Conservation (phyloP, 1,139 yeast genomes). For the Petasospora fabianii region DNA sequence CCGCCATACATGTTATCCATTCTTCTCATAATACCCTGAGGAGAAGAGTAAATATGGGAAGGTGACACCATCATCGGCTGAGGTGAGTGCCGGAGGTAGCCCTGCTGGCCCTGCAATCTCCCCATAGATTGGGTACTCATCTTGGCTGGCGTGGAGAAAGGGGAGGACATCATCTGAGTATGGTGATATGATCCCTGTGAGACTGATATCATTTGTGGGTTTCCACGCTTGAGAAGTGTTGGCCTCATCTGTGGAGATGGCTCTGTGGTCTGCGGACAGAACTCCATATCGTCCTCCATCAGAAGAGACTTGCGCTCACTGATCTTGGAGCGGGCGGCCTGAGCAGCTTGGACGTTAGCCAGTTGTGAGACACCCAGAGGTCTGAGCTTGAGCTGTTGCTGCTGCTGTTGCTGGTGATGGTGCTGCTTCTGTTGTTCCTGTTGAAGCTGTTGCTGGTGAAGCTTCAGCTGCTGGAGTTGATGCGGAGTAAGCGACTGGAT, state of each 20-base stretch:
- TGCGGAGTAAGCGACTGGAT: constrained; percentile 8
- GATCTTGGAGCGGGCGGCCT: constrained; percentile 40
- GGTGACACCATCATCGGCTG: constrained; percentile 17
- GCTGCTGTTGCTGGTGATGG: constrained; percentile 10
- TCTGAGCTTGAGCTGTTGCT: constrained; percentile 9
- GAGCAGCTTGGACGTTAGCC: constrained; percentile 21
- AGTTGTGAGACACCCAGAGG: constrained; percentile 14
- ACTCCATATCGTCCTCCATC: constrained; percentile 66
- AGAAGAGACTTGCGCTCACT: constrained; percentile 68
- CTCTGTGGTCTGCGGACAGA: constrained; percentile 47
- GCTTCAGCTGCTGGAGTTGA: constrained; percentile 12
- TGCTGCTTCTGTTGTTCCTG: constrained; percentile 3
- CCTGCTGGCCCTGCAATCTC: constrained; percentile 6
- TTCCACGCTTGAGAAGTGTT: constrained; percentile 3
- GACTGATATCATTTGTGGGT: neutral
- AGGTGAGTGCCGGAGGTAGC: constrained; percentile 8
- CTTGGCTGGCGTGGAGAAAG: constrained; percentile 24
- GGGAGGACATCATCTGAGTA: constrained; percentile 14
- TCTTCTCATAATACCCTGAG: constrained; percentile 16
- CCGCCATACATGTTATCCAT: constrained; percentile 4
- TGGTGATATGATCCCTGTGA: neutral
- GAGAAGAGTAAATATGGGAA: constrained; percentile 13
- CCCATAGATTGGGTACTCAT: constrained; percentile 8
- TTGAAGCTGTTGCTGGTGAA: constrained; percentile 10
- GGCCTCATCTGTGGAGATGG: constrained; percentile 8